Evolutionary conservation across 768 basidiomycete species (phyloP).

Genomic region (Lentinula aciculospora): DNA sequence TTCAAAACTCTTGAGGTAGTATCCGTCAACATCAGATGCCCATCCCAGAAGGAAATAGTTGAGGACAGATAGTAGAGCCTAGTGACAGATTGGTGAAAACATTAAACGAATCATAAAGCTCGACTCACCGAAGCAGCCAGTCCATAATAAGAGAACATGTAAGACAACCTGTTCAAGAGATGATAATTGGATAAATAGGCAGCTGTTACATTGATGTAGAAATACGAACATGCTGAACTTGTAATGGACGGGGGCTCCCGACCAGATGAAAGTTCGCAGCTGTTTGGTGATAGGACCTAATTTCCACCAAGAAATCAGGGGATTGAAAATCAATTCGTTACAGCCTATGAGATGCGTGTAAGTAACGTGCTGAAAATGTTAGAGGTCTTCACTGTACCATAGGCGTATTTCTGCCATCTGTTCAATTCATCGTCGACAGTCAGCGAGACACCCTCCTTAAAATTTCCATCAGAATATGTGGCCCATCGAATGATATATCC

Average conservation of each 20-base stretch:
- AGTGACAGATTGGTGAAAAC: conserved; percentile 55
- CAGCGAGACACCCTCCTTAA: conserved; percentile 88
- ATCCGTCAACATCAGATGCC: conserved; percentile 59
- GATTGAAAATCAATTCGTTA: conserved; percentile 82
- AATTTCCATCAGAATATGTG: conserved; percentile 77
- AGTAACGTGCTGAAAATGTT: neutral
- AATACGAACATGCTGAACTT: conserved; percentile 57
- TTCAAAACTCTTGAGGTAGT: conserved; percentile 67
- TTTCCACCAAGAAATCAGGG: conserved; percentile 70
- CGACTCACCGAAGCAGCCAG: conserved; percentile 7
- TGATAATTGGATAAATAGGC: too few species aligned
- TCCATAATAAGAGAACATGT: conserved; percentile 48
- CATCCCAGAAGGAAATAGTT: conserved; percentile 71
- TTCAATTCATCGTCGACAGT: conserved; percentile 90
- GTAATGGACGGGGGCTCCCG: conserved; percentile 72
- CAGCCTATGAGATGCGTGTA: conserved; percentile 35
- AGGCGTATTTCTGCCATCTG: conserved; percentile 87
- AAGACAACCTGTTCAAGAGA: conserved; percentile 35
- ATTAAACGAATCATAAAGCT: neutral
- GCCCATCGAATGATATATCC: conserved; percentile 83
- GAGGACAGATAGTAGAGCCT: conserved; percentile 54
- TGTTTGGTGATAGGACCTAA: conserved; percentile 82
- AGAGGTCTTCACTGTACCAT: conserved; percentile 38
- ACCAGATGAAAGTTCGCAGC: conserved; percentile 74
- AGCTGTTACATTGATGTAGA: too few species aligned